Conservation (phyloP, 176 grass and related monocot genomes). For the maize (Zea mays) region DNA sequence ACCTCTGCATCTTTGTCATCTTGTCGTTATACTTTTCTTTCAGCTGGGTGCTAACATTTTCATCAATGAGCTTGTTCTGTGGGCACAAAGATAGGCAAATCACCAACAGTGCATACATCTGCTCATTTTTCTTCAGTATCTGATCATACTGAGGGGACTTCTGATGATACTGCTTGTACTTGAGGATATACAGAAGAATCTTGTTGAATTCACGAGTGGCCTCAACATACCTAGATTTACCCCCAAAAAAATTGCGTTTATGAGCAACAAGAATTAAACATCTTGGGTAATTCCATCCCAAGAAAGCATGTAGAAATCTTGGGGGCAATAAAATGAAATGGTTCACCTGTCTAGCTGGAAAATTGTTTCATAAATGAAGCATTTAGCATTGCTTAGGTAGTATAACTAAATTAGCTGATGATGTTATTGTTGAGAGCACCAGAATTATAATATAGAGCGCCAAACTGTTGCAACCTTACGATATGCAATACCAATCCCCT, state of each 20-base stretch:
- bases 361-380: not conserved
- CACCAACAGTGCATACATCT: constrained; percentile 93
- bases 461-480: not conserved
- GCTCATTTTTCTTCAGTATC: constrained; percentile 98
- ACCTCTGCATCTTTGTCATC: constrained; percentile 98
- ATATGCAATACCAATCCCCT: not conserved
- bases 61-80: constrained; percentile 79
- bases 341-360: not conserved
- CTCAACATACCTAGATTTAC: constrained; percentile 69
- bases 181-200: constrained; percentile 90
- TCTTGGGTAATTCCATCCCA: constrained; percentile 8
- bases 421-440: not conserved
- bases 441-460: not conserved
- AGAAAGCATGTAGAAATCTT: not conserved
- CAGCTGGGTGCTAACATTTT: constrained; percentile 88
- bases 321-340: too few relatives aligned
- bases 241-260: not conserved
- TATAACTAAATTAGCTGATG: not conserved
- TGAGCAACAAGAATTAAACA: constrained; percentile 12
- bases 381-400: not conserved
- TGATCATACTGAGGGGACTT: constrained; percentile 97
- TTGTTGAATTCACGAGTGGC: constrained; percentile 95
- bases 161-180: constrained; percentile 95
- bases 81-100: constrained; percentile 89
- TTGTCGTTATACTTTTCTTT: constrained; percentile 99